Conservation (phyloP, 345 rosid species). For the Pugionium cornutum region DNA sequence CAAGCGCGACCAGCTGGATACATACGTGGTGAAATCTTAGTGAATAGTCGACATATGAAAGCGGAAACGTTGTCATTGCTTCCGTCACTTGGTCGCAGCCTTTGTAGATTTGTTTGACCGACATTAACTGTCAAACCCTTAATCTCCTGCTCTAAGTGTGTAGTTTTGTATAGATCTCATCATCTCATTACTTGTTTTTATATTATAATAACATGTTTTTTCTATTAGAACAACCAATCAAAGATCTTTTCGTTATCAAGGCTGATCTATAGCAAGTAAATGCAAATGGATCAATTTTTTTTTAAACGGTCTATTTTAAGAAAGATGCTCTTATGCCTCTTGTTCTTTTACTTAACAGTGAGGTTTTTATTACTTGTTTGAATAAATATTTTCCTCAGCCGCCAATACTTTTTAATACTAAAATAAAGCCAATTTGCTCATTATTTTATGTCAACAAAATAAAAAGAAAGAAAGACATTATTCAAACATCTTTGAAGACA, state of each 20-base stretch:
- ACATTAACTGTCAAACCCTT: slow-evolving; percentile 9
- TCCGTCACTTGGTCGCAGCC: slow-evolving; percentile 32
- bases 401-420: slow-evolving; percentile 11
- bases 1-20: slow-evolving; percentile 37
- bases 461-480: too few species aligned
- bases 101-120: slow-evolving; percentile 37
- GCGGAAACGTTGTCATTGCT: slow-evolving; percentile 39
- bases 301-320: too few species aligned
- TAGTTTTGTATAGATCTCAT: too few species aligned
- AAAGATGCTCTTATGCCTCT: not conserved
- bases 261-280: too few species aligned
- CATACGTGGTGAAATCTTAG: slow-evolving; percentile 4
- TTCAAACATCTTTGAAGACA: not conserved
- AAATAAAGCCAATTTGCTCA: too few species aligned
- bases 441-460: not conserved
- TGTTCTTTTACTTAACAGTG: slow-evolving; percentile 15
- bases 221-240: too few species aligned
- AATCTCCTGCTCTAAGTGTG: slow-evolving; percentile 31
- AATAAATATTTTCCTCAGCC: not conserved
- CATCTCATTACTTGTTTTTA: too few species aligned
- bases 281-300: too few species aligned
- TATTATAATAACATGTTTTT: too few species aligned
- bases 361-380: too few species aligned
- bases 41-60: slow-evolving; percentile 28
- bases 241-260: too few species aligned